A percentile compares a stretch with the other conserved stretches of the same genome.
These are phyloP conservation scores for Cichorium intybus DNA, from an alignment of 140 eudicot species.

Conservation along the genomic window DNA sequence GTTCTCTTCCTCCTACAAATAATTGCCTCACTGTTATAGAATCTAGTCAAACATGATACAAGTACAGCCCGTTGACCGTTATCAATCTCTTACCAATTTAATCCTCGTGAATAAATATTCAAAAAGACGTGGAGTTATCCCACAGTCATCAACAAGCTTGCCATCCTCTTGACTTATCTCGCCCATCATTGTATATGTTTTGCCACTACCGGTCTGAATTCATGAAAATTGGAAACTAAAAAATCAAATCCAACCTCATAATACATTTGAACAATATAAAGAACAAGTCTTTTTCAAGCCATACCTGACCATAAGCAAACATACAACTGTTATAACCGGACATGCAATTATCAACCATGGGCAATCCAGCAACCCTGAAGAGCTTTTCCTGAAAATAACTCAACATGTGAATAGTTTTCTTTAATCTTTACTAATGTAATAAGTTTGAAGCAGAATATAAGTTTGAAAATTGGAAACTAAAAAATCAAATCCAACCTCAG, in stretches of 20 bases:
- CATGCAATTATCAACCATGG: slow-evolving; percentile 95
- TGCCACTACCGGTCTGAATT: slow-evolving; percentile 78
- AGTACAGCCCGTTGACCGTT: no score
- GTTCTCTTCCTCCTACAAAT: no score
- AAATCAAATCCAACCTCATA: slow-evolving; percentile 17
- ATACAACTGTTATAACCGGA: slow-evolving; percentile 92
- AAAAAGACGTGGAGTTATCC: slow-evolving; percentile 84
- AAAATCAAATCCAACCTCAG: slow-evolving; percentile 78
- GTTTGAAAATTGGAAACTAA: no score
- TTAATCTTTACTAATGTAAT: background rate
- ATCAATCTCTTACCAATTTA: slow-evolving; percentile 50
- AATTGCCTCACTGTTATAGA: no score
- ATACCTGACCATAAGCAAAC: slow-evolving; percentile 96
- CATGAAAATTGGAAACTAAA: slow-evolving; percentile 15
- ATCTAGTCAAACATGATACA: no score
- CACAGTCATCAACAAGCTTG: slow-evolving; percentile 60
- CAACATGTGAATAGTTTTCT: background rate
- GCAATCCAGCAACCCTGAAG: slow-evolving; percentile 78
- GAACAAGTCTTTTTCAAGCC: background rate
- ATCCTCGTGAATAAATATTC: slow-evolving; percentile 68
- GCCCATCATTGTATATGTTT: slow-evolving; percentile 98
- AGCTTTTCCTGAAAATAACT: slow-evolving; percentile 60
- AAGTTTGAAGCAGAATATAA: slow-evolving; percentile 2
- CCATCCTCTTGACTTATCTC: slow-evolving; percentile 60
- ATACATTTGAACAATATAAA: slow-evolving; percentile 4